These are phyloP conservation scores for Blakeslea trispora DNA, from an alignment of 371 early-diverging fungal species.

Conservation along the genomic window DNA sequence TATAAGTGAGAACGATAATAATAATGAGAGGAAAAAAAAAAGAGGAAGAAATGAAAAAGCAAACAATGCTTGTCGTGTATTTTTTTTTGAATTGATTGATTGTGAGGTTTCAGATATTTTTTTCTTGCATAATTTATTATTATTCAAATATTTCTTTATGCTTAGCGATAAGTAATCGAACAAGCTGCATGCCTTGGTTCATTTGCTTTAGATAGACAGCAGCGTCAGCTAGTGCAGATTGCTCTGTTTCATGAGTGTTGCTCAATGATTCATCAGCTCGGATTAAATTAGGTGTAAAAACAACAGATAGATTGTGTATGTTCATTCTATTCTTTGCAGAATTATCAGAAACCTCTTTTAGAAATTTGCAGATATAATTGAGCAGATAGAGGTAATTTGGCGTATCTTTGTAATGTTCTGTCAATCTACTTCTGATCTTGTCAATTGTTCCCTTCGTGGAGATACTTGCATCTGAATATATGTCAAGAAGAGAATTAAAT, in stretches of 20 bases:
- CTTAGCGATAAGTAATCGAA: slow-evolving; percentile 25
- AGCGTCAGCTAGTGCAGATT: slow-evolving; percentile 28
- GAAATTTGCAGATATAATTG: slow-evolving; percentile 63
- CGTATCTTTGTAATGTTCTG: slow-evolving; percentile 19
- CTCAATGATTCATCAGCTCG: slow-evolving; percentile 52
- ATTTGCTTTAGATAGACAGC: slow-evolving; percentile 35
- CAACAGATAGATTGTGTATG: slow-evolving; percentile 80
- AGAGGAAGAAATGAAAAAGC: no score
- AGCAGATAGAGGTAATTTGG: slow-evolving; percentile 47
- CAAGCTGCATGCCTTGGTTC: slow-evolving; percentile 35
- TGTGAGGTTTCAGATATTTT: background rate
- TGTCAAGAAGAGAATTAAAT: background rate
- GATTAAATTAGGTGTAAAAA: slow-evolving; percentile 87
- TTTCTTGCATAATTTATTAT: background rate
- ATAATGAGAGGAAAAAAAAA: no score
- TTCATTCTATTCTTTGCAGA: slow-evolving; percentile 77
- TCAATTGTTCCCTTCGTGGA: slow-evolving; percentile 19
- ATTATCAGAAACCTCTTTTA: slow-evolving; percentile 62
- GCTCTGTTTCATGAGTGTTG: slow-evolving; percentile 20
- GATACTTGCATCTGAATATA: slow-evolving; percentile 21
- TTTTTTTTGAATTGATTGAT: background rate
- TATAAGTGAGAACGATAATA: no score
- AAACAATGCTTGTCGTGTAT: no score
- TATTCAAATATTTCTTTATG: slow-evolving; percentile 11
- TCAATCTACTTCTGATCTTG: slow-evolving; percentile 26